Base-by-base conservation (phyloP, 2,329 filamentous ascomycete genomes). In the Nothophaeocryptopus gaeumannii region DNA sequence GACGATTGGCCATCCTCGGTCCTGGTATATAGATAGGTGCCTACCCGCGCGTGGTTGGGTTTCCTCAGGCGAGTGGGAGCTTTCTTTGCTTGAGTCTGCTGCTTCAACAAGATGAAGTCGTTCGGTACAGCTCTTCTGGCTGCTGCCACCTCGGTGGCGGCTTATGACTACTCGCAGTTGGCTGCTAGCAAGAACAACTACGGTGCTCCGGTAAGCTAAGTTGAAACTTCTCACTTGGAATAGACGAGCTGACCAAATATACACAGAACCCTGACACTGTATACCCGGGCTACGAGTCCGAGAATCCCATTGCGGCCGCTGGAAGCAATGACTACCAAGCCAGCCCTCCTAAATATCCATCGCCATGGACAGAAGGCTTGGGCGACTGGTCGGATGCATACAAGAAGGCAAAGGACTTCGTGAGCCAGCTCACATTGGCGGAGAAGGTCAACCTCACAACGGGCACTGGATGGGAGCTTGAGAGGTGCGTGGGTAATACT, bases 371-470 rank as follows among this genome's bases (percentile, higher is more conserved):
- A 26, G 53, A 58, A 35, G 61, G 59, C 31, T 38, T 51, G 11
- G 86, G 86, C 8, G 73, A 79, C 36, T 68, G 65, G 66, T 45
- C 51, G 15, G 51, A 53, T 16, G 63, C 65, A n/a, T 68, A 67
- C 42, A 53, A 47, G 16, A 58, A 64, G 46, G 66, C 66, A 38
- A 46, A 53, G 15, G 59, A 55, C 20, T 60, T 69, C 31, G 66
- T 69, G 13, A 54, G 53, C 15, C 60, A 69, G 45, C 52, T 69
- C 45, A 67, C 62, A 26, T 50, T 66, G 15, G 57, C 59, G 11
- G 65, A 68, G 55, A 67, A 67, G 51, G 63, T 67, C 53, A 67
- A 67, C 49, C 47, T 69, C 31, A 67, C 64, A 11, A 66, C 62
- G 12, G 63, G 63, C 32, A 81, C 85, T 58, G 89, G 62, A n/a